Conservation (phyloP, 2,329 filamentous ascomycete genomes). For the Ceratocystis eucalypticola region DNA sequence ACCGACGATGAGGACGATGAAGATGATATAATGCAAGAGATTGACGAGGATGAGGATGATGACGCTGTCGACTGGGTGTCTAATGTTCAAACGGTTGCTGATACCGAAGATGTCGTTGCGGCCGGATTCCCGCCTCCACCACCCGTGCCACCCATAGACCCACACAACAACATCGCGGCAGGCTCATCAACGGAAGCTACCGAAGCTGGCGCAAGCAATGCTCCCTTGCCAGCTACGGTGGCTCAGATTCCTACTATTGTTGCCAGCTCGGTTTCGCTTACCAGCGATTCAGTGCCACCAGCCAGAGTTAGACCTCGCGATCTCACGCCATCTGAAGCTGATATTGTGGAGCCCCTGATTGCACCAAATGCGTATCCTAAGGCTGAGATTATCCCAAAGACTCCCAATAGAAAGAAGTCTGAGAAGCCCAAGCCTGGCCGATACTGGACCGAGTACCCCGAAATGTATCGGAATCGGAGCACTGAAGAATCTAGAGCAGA, state of each 20-base stretch:
- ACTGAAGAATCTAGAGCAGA: conserved; percentile 58
- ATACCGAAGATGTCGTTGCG: conserved; percentile 39
- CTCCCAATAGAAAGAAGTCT: conserved; percentile 45
- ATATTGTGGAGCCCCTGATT: conserved; percentile 54
- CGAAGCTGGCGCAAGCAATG: background rate
- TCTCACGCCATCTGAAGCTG: conserved; percentile 57
- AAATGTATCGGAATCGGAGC: conserved; percentile 51
- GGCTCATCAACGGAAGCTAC: conserved; percentile 23
- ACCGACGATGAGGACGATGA: conserved; percentile 8
- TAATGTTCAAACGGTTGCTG: background rate
- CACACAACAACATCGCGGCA: conserved; percentile 29
- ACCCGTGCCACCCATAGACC: conserved; percentile 48
- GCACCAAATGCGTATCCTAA: conserved; percentile 51
- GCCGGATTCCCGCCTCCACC: conserved; percentile 58
- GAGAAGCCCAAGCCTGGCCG: conserved; percentile 45
- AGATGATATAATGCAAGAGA: conserved; percentile 13
- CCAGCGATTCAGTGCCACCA: conserved; percentile 23
- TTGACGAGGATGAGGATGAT: conserved; percentile 41
- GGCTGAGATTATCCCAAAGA: conserved; percentile 60
- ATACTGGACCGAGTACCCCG: conserved; percentile 78
- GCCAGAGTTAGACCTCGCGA: conserved; percentile 41
- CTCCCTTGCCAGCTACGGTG: conserved; percentile 34
- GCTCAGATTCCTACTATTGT: conserved; percentile 47
- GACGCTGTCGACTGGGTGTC: conserved; percentile 38
- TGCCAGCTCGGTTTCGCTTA: conserved; percentile 31